Base-by-base conservation (phyloP, 805 yeast species). In the Sugiyamaella marilandica region DNA sequence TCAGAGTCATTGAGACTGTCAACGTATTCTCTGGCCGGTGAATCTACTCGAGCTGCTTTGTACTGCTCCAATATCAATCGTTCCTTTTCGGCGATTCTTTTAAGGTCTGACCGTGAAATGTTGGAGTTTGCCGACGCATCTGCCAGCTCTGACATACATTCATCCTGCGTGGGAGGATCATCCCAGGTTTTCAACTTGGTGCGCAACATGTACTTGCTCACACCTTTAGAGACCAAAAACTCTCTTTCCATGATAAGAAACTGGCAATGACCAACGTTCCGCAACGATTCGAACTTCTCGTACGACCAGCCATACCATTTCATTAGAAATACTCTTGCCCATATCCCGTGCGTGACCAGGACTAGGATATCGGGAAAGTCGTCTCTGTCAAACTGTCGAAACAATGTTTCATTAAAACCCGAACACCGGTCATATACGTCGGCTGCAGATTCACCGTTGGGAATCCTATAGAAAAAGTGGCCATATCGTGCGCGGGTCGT, bases 241-340 rank as follows among this genome's bases (percentile, higher is more conserved):
- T 76, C 73, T 53, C 77, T 75, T 63, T 86, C 88, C 95, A 90
- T 85, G 32, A 85, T 80, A 39, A 91, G 74, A 65, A 87, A 83
- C 58, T 84, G 82, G 62, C 97, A 92, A 65, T 91, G 94, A 1
- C 89, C 89, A 13, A 91, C 81, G 65, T 91, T 91, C 55, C 84
- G 78, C 56, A 91, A 75, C 45, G 84, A 77, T 69, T 91, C 97
- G 68, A 90, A 91, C 64, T 84, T 82, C 65, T 90, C 97, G 64
- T 85, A 92, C 1, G 85, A 78, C 97, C 97, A 91, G 53, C 96
- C 74, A 66, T 82, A 91, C 97, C 97, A 91, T 62, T 90, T 87
- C 90, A 90, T 89, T 41, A 91, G 68, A 62, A 91, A 91, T 8
- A 91, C 97, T 39, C 97, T 74, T 2, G 95, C 86, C 92, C 95